phyloP scores from a whole-genome alignment of 2,329 filamentous ascomycete genomes.

The Ophiostoma montium region DNA sequence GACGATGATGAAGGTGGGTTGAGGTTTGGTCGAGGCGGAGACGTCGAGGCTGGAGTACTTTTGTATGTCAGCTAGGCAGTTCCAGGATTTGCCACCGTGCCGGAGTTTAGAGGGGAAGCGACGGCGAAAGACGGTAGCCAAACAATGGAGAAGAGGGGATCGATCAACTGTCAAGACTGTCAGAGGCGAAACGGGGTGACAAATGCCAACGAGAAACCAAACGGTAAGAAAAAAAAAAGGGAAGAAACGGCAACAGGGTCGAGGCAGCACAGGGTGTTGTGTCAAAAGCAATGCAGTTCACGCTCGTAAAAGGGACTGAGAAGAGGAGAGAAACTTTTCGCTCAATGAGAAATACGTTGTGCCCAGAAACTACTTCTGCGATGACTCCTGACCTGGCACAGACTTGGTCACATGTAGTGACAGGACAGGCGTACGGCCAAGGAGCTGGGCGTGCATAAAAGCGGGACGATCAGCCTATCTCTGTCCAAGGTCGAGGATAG shows the following conservation, averaged over 20 bases:
- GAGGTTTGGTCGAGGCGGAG: not conserved
- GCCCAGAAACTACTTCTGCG: too few species aligned
- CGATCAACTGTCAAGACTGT: not conserved
- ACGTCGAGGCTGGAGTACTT: not conserved
- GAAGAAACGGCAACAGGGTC: too few species aligned
- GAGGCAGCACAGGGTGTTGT: too few species aligned
- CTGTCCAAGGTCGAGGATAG: not conserved
- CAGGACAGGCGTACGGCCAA: constrained; percentile 4
- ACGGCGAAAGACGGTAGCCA: constrained; percentile 3
- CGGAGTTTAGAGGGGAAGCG: constrained; percentile 9
- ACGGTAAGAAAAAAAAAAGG: too few species aligned
- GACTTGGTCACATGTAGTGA: not conserved
- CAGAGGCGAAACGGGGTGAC: not conserved
- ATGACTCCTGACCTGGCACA: not conserved
- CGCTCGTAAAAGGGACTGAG: too few species aligned
- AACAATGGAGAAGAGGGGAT: not conserved
- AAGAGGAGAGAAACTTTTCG: too few species aligned
- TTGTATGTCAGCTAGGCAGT: constrained; percentile 9
- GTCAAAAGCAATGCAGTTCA: too few species aligned
- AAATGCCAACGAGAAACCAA: not conserved
- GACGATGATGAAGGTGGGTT: constrained; percentile 3
- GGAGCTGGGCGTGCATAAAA: not conserved
- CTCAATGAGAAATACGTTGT: not conserved
- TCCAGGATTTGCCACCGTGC: constrained; percentile 7
- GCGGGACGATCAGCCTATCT: not conserved